These are phyloP conservation scores for Alternaria alternata DNA, from an alignment of 2,329 filamentous ascomycete genomes.

Conservation along the genomic window DNA sequence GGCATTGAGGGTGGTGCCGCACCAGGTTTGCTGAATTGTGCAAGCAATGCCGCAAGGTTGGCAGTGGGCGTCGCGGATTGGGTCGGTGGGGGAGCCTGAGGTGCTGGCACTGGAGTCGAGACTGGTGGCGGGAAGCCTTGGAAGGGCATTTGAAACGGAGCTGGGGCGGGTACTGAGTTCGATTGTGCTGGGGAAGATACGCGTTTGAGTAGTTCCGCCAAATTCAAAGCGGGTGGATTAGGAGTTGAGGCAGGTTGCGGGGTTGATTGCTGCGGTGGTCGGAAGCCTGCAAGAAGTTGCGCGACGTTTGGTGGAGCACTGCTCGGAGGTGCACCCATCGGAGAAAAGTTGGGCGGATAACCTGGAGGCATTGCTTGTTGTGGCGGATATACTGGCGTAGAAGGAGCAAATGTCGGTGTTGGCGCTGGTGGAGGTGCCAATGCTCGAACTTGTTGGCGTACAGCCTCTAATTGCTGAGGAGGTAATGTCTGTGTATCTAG, in stretches of 20 bases:
- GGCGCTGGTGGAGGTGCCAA: conserved; percentile 69
- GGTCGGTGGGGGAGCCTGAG: conserved; percentile 36
- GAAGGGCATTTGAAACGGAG: conserved; percentile 42
- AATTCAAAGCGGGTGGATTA: conserved; percentile 32
- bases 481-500: conserved; percentile 80
- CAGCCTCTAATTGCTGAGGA: conserved; percentile 81
- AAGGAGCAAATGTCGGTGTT: conserved; percentile 45
- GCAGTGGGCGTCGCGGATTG: conserved; percentile 35
- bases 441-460: conserved; percentile 84
- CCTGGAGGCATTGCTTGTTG: conserved; percentile 32
- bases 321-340: conserved; percentile 27
- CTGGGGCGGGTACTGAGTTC: conserved; percentile 31
- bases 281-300: conserved; percentile 40
- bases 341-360: conserved; percentile 29
- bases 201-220: conserved; percentile 42
- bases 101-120: conserved; percentile 31
- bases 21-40: conserved; percentile 41
- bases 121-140: conserved; percentile 30
- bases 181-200: conserved; percentile 39
- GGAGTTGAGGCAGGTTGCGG: conserved; percentile 31
- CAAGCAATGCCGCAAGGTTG: conserved; percentile 44
- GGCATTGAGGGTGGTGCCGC: conserved; percentile 26
- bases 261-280: conserved; percentile 29
- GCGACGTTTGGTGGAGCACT: conserved; percentile 38
- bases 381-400: conserved; percentile 42